Evolutionary conservation across 1,284 basidiomycete genomes (phyloP).

Genomic region (Clitocybe nebularis): DNA sequence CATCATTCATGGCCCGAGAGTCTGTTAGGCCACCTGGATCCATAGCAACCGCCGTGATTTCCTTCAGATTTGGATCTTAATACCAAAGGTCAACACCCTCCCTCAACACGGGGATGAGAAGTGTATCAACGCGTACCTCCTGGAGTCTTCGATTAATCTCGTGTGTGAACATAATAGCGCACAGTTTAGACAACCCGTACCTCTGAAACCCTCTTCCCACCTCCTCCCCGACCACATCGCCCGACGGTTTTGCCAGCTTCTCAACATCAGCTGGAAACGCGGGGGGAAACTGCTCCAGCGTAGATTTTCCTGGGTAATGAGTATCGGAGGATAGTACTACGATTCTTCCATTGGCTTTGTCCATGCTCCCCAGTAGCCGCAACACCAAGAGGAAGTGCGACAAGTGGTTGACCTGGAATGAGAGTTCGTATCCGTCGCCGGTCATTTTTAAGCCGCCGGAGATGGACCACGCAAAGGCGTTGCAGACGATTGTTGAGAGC

Average conservation of each 20-base stretch:
- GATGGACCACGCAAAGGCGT: constrained; percentile 12
- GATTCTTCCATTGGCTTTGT: constrained; percentile 4
- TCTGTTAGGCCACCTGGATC: constrained; percentile 7
- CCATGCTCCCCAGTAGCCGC: constrained; percentile 6
- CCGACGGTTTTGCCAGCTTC: constrained; percentile 3
- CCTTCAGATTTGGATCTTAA: constrained; percentile 4
- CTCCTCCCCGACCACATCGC: constrained; percentile 1
- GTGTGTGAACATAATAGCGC: constrained; percentile 9
- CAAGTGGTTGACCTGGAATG: constrained; percentile 9
- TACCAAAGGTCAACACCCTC: too few relatives aligned
- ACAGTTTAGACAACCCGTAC: constrained; percentile 10
- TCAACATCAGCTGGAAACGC: constrained; percentile 5
- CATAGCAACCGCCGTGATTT: constrained; percentile 6
- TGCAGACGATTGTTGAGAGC: constrained; percentile 7
- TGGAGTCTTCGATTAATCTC: constrained; percentile 10
- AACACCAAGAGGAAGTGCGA: constrained; percentile 8
- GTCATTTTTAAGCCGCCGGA: constrained; percentile 4
- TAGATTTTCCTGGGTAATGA: constrained; percentile 5
- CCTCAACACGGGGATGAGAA: too few relatives aligned
- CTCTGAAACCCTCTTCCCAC: constrained; percentile 9
- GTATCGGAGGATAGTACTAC: constrained; percentile 10
- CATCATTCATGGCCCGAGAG: constrained; percentile 5
- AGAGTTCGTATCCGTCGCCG: constrained; percentile 6
- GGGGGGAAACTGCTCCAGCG: constrained; percentile 7
- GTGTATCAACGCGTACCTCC: constrained; percentile 2